A percentile compares a stretch with the other conserved stretches of the same genome.
Evolutionary conservation across 441 rosid species (phyloP).

Genomic region (Erodium trifolium): DNA sequence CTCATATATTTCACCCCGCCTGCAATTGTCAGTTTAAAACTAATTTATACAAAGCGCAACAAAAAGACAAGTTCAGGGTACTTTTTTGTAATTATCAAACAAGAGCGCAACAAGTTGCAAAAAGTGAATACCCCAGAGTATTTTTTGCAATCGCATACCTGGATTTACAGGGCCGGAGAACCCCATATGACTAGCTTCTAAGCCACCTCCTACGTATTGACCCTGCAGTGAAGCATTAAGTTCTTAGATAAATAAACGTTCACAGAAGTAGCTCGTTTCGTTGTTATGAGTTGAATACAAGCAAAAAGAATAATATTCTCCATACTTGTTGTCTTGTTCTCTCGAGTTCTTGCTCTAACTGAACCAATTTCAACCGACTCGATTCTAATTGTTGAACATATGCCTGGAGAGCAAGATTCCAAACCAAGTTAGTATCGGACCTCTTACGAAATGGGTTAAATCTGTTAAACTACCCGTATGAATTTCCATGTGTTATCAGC

Average conservation of each 20-base stretch:
- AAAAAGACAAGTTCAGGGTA: no score
- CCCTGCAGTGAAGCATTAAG: slow-evolving; percentile 39
- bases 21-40: no score
- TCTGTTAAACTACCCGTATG: not conserved
- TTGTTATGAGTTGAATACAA: not conserved
- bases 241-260: slow-evolving; percentile 7
- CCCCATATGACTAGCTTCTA: slow-evolving; percentile 47
- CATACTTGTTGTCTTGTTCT: slow-evolving; percentile 73
- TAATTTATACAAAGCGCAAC: no score
- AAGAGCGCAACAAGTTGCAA: no score
- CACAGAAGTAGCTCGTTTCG: not conserved
- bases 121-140: no score
- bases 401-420: slow-evolving; percentile 43
- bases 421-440: not conserved
- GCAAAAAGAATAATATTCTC: slow-evolving; percentile 11
- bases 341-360: slow-evolving; percentile 81
- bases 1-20: no score
- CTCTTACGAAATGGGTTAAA: no score
- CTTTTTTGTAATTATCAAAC: no score
- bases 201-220: slow-evolving; percentile 42
- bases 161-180: slow-evolving; percentile 47
- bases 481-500: slow-evolving; percentile 1
- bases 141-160: slow-evolving; percentile 31
- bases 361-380: slow-evolving; percentile 72
- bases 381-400: slow-evolving; percentile 90